phyloP scores from a whole-genome alignment of 2,329 filamentous ascomycete species.

The Nemania diffusa region DNA sequence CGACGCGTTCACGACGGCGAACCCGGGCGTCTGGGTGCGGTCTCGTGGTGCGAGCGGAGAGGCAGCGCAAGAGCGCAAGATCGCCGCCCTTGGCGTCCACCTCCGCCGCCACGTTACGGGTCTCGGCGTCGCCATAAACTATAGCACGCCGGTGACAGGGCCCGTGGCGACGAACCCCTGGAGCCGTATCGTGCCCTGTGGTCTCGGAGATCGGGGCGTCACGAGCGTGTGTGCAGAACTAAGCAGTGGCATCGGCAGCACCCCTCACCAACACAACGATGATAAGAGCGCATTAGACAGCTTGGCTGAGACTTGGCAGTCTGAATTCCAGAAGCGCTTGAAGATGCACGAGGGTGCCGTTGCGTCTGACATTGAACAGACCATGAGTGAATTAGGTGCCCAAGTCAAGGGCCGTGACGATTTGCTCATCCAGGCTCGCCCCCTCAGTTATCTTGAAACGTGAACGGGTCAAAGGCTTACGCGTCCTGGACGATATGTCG shows the following conservation, averaged over 20 bases:
- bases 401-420: not conserved
- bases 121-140: slow-evolving; percentile 85
- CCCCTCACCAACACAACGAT: not conserved
- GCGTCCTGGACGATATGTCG: slow-evolving; percentile 1
- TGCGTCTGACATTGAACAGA: slow-evolving; percentile 15
- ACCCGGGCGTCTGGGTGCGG: slow-evolving; percentile 86
- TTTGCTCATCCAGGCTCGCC: slow-evolving; percentile 16
- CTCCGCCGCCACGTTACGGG: slow-evolving; percentile 83
- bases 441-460: slow-evolving; percentile 19
- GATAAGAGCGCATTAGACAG: slow-evolving; percentile 6
- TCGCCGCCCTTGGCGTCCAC: slow-evolving; percentile 93
- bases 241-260: not conserved
- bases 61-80: slow-evolving; percentile 68
- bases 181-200: slow-evolving; percentile 87
- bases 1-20: slow-evolving; percentile 70
- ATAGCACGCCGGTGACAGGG: slow-evolving; percentile 67
- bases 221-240: slow-evolving; percentile 73
- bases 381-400: slow-evolving; percentile 1
- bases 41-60: slow-evolving; percentile 26
- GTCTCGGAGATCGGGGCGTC: slow-evolving; percentile 79
- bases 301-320: slow-evolving; percentile 24
- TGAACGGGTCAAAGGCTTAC: slow-evolving; percentile 19
- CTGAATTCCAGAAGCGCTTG: slow-evolving; percentile 31
- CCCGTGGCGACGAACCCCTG: slow-evolving; percentile 60
- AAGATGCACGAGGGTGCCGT: slow-evolving; percentile 21